Conservation (phyloP, 116 monocot species). For the Trichopus zeylanicus region DNA sequence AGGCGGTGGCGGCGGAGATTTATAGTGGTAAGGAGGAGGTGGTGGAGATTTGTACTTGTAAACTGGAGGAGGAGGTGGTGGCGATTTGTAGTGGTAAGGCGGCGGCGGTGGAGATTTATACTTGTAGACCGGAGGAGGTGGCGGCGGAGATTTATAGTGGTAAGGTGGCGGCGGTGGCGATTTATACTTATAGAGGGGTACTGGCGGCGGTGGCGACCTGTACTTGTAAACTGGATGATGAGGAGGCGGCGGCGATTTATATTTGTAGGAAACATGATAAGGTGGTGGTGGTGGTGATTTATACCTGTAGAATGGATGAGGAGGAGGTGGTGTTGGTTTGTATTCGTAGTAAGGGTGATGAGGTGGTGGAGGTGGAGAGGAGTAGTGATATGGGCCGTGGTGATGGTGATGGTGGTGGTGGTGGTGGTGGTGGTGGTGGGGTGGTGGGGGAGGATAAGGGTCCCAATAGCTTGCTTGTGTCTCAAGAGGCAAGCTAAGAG, state of each 20-base stretch:
- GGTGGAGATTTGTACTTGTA: neutral
- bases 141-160: constrained; percentile 1
- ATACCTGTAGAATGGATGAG: neutral
- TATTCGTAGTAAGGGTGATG: neutral
- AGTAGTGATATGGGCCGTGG: neutral
- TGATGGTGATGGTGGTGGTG: neutral
- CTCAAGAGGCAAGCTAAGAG: constrained; percentile 3
- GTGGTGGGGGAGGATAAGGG: neutral
- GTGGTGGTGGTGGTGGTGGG: neutral
- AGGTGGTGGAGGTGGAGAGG: neutral
- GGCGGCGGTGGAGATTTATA: constrained; percentile 2
- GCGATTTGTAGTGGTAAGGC: neutral
- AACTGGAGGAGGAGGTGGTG: neutral
- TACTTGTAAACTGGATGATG: neutral
- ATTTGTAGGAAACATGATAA: neutral
- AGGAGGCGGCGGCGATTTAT: constrained; percentile 1
- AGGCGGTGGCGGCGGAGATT: neutral
- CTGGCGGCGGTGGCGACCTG: neutral
- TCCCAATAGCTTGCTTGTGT: neutral
- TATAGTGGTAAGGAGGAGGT: neutral
- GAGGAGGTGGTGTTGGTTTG: constrained; percentile 1
- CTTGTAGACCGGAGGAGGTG: neutral
- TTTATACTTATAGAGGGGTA: too few species aligned
- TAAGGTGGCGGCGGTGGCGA: neutral
- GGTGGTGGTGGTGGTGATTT: neutral